A percentile compares a stretch with the other conserved stretches of the same genome.
phyloP scores from a whole-genome alignment of 192 early-diverging fungal genomes.

The Backusella luteola region DNA sequence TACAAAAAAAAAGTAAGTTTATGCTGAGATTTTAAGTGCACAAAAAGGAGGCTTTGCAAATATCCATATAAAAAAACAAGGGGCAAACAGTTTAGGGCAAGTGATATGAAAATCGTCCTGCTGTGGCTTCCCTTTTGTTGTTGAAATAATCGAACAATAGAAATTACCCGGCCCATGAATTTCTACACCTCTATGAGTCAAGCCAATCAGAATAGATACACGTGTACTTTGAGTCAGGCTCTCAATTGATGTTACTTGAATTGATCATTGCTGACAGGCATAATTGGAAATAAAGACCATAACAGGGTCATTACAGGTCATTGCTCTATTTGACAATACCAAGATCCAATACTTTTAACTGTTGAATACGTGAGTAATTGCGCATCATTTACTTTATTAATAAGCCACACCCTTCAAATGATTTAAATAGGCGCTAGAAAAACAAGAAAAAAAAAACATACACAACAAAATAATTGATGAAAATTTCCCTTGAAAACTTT shows the following conservation, averaged over 20 bases:
- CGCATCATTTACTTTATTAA: not conserved
- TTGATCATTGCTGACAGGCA: not conserved
- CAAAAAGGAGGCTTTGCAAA: conserved; percentile 2
- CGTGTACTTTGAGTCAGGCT: not conserved
- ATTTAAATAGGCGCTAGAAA: not conserved
- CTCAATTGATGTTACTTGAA: not conserved
- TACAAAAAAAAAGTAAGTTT: not conserved
- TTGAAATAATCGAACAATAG: not conserved
- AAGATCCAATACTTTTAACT: not conserved
- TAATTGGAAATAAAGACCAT: not conserved
- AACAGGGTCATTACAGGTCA: not conserved
- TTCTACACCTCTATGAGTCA: not conserved
- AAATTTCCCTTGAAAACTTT: not conserved
- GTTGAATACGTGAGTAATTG: not conserved
- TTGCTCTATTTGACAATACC: not conserved
- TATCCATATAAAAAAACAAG: not conserved
- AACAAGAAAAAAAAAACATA: not conserved
- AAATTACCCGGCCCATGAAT: not conserved
- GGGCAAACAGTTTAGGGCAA: not conserved
- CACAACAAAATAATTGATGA: not conserved
- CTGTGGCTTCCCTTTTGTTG: not conserved
- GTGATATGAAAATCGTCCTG: not conserved
- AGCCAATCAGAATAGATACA: not conserved
- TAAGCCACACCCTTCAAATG: not conserved
- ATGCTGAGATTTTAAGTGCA: not conserved